These are phyloP conservation scores for Basipetospora sp. DNA, from an alignment of 2,329 filamentous ascomycete genomes.

Conservation along the genomic window DNA sequence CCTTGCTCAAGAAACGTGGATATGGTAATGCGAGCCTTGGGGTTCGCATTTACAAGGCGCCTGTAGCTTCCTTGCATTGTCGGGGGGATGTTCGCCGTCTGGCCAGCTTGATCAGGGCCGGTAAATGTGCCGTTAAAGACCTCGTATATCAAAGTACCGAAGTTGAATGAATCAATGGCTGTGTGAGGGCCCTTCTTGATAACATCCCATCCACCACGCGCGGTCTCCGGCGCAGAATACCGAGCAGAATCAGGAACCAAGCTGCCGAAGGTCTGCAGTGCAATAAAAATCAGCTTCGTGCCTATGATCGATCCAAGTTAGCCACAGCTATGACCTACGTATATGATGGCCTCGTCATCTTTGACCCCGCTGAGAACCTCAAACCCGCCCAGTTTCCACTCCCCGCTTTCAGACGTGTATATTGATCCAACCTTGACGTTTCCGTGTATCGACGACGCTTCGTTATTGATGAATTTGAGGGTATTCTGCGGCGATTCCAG, in stretches of 20 bases:
- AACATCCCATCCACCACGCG: conserved; percentile 75
- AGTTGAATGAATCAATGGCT: conserved; percentile 76
- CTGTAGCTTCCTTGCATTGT: conserved; percentile 87
- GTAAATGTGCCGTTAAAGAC: conserved; percentile 77
- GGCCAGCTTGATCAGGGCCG: conserved; percentile 64
- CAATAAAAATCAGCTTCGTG: background rate
- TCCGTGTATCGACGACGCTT: conserved; percentile 82
- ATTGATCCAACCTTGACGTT: conserved; percentile 72
- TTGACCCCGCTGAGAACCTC: conserved; percentile 90
- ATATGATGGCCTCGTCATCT: conserved; percentile 86
- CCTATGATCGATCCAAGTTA: no score
- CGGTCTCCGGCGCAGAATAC: conserved; percentile 78
- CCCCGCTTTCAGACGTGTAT: conserved; percentile 87
- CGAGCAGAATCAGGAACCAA: conserved; percentile 70
- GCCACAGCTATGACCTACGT: conserved; percentile 35
- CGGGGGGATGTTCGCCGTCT: conserved; percentile 72
- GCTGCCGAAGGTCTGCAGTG: conserved; percentile 63
- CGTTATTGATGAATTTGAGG: conserved; percentile 87
- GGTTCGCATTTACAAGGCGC: conserved; percentile 72
- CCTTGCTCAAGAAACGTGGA: conserved; percentile 84
- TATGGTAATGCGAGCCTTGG: conserved; percentile 73
- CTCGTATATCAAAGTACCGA: conserved; percentile 73
- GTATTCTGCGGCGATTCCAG: conserved; percentile 47
- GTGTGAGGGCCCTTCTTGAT: conserved; percentile 71
- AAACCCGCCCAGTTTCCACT: conserved; percentile 93